A percentile compares a stretch with the other conserved stretches of the same genome.
These are phyloP conservation scores for Gossypium trilobum DNA, from an alignment of 441 rosid genomes.

Conservation along the genomic window DNA sequence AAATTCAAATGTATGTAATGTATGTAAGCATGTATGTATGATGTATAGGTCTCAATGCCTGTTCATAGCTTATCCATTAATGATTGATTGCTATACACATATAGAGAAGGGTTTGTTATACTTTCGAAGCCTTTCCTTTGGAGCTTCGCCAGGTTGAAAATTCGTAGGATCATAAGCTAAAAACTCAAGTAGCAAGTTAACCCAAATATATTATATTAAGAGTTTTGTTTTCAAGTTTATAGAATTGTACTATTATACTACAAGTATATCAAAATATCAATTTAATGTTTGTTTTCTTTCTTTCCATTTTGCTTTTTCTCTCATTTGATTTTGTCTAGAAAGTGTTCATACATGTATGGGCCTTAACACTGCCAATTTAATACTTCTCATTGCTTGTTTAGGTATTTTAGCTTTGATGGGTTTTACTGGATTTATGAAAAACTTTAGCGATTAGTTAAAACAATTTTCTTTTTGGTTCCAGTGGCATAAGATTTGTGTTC, in stretches of 20 bases:
- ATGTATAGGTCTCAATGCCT: constrained; percentile 26
- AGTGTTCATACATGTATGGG: too few relatives aligned
- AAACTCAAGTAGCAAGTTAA: neutral
- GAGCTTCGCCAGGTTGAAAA: neutral
- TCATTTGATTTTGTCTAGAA: neutral
- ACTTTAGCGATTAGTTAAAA: too few relatives aligned
- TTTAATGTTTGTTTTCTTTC: neutral
- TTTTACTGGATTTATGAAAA: too few relatives aligned
- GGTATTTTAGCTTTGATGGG: too few relatives aligned
- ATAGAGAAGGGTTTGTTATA: neutral
- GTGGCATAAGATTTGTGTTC: too few relatives aligned
- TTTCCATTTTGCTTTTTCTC: neutral
- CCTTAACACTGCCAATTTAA: too few relatives aligned
- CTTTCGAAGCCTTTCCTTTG: neutral
- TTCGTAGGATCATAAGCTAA: neutral
- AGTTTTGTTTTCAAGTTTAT: neutral
- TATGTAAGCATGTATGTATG: constrained; percentile 22
- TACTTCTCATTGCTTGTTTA: too few relatives aligned
- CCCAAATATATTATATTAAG: too few relatives aligned
- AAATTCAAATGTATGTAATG: neutral
- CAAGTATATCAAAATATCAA: neutral
- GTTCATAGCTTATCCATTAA: neutral
- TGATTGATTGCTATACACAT: constrained; percentile 24
- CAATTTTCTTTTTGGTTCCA: too few relatives aligned
- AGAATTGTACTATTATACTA: neutral